Conservation (phyloP, 129 eudicot genomes). For the Ambrosia trifida region DNA sequence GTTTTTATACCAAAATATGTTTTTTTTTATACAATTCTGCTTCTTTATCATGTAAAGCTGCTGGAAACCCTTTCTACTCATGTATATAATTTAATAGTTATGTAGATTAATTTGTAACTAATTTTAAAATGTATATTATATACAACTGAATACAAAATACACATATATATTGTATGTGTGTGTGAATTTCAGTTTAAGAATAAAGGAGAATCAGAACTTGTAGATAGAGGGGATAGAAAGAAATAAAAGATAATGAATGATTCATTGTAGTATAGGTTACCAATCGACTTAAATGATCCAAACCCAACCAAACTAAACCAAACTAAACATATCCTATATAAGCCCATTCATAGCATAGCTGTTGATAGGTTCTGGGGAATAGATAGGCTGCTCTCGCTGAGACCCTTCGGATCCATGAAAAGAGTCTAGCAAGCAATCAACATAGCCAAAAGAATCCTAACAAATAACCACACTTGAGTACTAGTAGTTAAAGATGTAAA, state of each 20-base stretch:
- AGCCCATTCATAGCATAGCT: no score
- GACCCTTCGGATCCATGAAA: no score
- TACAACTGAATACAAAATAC: not conserved
- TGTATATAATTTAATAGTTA: not conserved
- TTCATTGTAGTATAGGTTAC: not conserved
- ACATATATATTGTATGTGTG: not conserved
- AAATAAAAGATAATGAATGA: not conserved
- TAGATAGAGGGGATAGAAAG: not conserved
- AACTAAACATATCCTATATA: not conserved
- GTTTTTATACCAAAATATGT: constrained; percentile 1
- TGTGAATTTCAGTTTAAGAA: not conserved
- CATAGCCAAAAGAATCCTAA: no score
- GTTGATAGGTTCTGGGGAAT: no score
- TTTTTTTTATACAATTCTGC: not conserved
- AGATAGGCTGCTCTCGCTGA: no score
- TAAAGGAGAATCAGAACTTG: not conserved
- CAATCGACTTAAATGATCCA: not conserved
- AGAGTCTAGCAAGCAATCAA: no score
- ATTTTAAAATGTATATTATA: not conserved
- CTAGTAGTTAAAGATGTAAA: no score
- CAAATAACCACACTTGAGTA: no score
- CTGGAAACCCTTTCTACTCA: not conserved
- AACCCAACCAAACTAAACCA: not conserved
- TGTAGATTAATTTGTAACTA: not conserved
- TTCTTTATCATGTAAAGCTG: not conserved